These are phyloP conservation scores for Leishmania mexicana DNA, from an alignment of 208 protist species.

Conservation along the genomic window DNA sequence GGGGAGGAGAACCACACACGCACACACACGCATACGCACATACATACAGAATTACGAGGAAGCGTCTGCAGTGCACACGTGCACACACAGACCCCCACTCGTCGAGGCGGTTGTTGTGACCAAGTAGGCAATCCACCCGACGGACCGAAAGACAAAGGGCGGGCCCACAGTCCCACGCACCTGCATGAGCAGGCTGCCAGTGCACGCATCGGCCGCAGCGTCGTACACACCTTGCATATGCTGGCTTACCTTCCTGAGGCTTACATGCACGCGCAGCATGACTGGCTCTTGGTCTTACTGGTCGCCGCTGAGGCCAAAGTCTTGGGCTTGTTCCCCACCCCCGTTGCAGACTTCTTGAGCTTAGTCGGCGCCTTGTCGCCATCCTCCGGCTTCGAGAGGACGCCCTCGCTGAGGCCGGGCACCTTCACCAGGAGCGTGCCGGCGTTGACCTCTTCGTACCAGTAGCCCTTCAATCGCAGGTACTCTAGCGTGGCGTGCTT, in stretches of 20 bases:
- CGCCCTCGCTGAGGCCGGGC: conserved; percentile 25
- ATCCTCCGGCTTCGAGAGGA: conserved; percentile 18
- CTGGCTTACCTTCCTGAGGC: neutral
- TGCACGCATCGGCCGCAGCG: neutral
- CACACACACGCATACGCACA: neutral
- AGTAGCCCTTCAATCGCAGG: conserved; percentile 37
- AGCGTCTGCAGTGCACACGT: neutral
- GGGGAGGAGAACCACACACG: neutral
- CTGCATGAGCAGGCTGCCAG: neutral
- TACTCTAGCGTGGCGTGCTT: conserved; percentile 42
- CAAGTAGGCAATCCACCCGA: neutral
- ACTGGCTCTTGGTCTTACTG: conserved; percentile 14
- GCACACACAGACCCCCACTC: neutral
- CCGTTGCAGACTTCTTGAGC: neutral
- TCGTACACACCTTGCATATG: neutral
- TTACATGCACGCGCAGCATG: conserved; percentile 33
- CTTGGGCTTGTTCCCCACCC: too few species aligned
- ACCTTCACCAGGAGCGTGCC: conserved; percentile 45
- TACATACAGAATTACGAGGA: neutral
- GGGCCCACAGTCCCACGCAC: neutral
- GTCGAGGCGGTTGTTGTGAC: neutral
- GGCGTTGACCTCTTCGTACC: conserved; percentile 43
- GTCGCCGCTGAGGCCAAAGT: neutral
- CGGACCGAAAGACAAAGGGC: neutral
- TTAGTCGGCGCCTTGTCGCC: conserved; percentile 12